Conservation (phyloP, 768 basidiomycete species). For the Mycena kentingensis region DNA sequence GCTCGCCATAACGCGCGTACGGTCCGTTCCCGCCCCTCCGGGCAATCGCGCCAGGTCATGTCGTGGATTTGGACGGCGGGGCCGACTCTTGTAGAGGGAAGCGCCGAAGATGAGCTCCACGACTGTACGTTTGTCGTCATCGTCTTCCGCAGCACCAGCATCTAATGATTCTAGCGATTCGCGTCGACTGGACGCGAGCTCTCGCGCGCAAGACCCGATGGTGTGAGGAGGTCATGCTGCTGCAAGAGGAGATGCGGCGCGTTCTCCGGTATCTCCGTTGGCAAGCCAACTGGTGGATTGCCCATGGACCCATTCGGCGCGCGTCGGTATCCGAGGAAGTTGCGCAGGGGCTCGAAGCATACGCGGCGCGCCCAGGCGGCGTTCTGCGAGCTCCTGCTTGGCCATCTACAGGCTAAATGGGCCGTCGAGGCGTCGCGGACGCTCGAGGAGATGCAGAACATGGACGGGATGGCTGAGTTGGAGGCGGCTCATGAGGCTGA, state of each 20-base stretch:
- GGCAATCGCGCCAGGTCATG: neutral
- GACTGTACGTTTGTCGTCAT: constrained; percentile 1
- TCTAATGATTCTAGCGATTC: constrained; percentile 1
- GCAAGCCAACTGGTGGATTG: constrained; percentile 6
- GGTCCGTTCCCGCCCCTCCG: neutral
- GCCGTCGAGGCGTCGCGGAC: neutral
- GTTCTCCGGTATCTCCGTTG: constrained; percentile 3
- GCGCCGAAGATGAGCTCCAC: constrained; percentile 3
- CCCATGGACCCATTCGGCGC: neutral
- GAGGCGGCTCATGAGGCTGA: neutral
- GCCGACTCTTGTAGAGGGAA: constrained; percentile 6
- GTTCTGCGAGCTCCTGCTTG: neutral
- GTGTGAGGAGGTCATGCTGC: constrained; percentile 17
- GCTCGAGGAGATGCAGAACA: neutral
- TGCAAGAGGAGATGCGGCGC: constrained; percentile 18
- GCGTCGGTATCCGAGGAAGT: neutral
- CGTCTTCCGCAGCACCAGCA: neutral
- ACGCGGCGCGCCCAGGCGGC: neutral
- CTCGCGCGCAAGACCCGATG: constrained; percentile 4
- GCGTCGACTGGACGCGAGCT: constrained; percentile 15
- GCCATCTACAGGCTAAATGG: neutral
- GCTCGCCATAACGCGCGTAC: neutral
- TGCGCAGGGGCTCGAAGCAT: neutral
- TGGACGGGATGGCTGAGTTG: neutral
- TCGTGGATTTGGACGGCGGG: constrained; percentile 16